Percentiles rank a stretch among this genome's conserved stretches.
Conservation (phyloP, 371 early-diverging fungal genomes). For the Mucor plumbeus region DNA sequence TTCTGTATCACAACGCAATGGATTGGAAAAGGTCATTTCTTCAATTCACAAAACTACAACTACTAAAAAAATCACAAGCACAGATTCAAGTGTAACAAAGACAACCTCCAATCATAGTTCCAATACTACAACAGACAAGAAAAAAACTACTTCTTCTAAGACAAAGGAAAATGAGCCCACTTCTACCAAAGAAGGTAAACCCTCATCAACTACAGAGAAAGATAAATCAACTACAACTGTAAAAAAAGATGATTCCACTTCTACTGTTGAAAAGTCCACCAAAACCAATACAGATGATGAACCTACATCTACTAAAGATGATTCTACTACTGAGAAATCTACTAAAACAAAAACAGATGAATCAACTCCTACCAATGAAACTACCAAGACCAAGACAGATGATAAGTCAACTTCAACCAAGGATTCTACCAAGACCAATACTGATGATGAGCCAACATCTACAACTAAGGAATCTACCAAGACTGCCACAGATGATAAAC, state of each 20-base stretch:
- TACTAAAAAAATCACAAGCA: conserved; percentile 6
- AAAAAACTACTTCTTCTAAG: neutral
- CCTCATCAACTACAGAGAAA: neutral
- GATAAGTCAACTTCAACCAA: conserved; percentile 1
- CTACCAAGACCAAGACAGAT: conserved; percentile 13
- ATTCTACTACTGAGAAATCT: neutral
- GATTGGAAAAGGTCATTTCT: conserved; percentile 6
- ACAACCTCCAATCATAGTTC: conserved; percentile 12
- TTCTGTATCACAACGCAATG: conserved; percentile 6
- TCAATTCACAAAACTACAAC: neutral
- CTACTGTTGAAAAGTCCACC: conserved; percentile 15
- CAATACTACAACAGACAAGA: conserved; percentile 1
- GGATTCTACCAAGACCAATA: neutral
- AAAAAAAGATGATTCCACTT: conserved; percentile 5
- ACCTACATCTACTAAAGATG: neutral
- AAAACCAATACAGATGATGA: conserved; percentile 10
- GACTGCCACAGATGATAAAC: conserved; percentile 12
- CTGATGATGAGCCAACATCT: neutral
- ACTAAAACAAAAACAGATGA: neutral
- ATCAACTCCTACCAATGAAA: neutral
- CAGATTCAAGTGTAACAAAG: conserved; percentile 20
- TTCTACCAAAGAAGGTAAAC: neutral
- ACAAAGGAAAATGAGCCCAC: neutral
- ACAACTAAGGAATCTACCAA: conserved; percentile 5
- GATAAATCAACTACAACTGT: neutral